Evolutionary conservation across 2,329 filamentous ascomycete species (phyloP).

Genomic region (Shiraia sp.): DNA sequence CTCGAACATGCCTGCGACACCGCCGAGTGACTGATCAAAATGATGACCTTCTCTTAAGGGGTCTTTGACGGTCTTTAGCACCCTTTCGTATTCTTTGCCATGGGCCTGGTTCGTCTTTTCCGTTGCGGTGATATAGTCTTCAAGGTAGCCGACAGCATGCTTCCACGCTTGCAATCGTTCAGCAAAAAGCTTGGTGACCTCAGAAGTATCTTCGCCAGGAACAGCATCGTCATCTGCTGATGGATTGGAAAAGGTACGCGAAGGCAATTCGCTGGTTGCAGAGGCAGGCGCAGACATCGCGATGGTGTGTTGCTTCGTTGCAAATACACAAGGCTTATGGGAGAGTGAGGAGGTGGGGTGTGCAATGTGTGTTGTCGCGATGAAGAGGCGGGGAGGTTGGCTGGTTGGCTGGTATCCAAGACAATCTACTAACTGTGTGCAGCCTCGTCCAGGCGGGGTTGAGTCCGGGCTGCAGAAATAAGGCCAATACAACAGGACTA

Average conservation of each 20-base stretch:
- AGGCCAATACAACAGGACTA: too few relatives aligned
- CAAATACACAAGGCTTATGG: neutral
- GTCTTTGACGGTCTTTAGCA: conserved; percentile 87
- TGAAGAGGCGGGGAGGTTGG: neutral
- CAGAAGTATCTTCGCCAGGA: conserved; percentile 54
- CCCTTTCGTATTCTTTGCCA: conserved; percentile 93
- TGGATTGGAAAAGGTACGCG: conserved; percentile 36
- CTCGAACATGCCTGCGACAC: conserved; percentile 88
- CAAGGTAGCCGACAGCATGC: conserved; percentile 86
- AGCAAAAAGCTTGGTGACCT: conserved; percentile 66
- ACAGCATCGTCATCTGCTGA: conserved; percentile 51
- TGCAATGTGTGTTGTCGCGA: neutral
- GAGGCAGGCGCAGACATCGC: conserved; percentile 38
- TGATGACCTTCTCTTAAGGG: conserved; percentile 89
- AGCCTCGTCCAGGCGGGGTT: too few relatives aligned
- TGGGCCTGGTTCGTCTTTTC: conserved; percentile 85
- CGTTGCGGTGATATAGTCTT: conserved; percentile 83
- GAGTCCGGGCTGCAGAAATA: too few relatives aligned
- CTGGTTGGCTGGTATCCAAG: too few relatives aligned
- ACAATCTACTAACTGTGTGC: too few relatives aligned
- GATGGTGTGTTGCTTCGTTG: neutral
- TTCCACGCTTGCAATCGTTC: conserved; percentile 96
- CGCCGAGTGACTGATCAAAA: conserved; percentile 88
- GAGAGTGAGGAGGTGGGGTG: neutral
- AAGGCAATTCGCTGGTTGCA: conserved; percentile 34